phyloP scores from a whole-genome alignment of 2,329 filamentous ascomycete genomes.

The Fusarium sp. region DNA sequence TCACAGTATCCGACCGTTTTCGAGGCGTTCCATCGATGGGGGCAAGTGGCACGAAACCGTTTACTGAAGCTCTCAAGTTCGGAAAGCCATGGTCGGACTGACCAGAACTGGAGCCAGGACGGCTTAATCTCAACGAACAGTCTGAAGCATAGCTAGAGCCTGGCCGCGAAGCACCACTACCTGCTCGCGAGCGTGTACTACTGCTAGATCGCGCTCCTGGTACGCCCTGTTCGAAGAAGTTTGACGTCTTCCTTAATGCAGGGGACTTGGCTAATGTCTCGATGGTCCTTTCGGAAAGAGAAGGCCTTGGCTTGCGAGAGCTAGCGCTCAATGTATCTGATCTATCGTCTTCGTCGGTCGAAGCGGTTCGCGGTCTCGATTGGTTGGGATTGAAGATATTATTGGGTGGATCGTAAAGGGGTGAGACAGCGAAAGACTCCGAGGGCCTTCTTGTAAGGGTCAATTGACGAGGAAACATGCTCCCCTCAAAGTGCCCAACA shows the following conservation, averaged over 20 bases:
- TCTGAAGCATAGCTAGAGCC: conserved; percentile 72
- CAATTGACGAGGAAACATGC: conserved; percentile 44
- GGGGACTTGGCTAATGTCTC: conserved; percentile 85
- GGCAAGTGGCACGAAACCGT: conserved; percentile 57
- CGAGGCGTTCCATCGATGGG: conserved; percentile 60
- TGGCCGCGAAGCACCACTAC: conserved; percentile 61
- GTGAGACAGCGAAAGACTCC: conserved; percentile 44
- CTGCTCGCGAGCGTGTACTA: conserved; percentile 61
- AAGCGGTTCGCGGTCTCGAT: conserved; percentile 28
- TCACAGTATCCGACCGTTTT: conserved; percentile 41
- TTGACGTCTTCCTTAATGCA: conserved; percentile 73
- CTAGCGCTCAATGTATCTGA: conserved; percentile 40
- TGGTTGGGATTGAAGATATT: conserved; percentile 39
- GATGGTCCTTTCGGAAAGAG: conserved; percentile 85
- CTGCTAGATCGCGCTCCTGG: conserved; percentile 60
- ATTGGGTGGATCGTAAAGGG: conserved; percentile 36
- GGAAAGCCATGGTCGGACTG: conserved; percentile 54
- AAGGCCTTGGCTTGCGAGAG: conserved; percentile 58
- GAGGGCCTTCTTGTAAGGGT: conserved; percentile 51
- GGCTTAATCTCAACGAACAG: conserved; percentile 66
- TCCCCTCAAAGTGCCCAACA: conserved; percentile 38
- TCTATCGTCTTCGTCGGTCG: conserved; percentile 37
- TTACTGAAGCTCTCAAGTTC: conserved; percentile 59
- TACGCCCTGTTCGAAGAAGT: conserved; percentile 73
- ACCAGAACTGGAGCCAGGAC: conserved; percentile 67